phyloP scores from a whole-genome alignment of 257 asterid genomes.

The Primulina huaijiensis region DNA sequence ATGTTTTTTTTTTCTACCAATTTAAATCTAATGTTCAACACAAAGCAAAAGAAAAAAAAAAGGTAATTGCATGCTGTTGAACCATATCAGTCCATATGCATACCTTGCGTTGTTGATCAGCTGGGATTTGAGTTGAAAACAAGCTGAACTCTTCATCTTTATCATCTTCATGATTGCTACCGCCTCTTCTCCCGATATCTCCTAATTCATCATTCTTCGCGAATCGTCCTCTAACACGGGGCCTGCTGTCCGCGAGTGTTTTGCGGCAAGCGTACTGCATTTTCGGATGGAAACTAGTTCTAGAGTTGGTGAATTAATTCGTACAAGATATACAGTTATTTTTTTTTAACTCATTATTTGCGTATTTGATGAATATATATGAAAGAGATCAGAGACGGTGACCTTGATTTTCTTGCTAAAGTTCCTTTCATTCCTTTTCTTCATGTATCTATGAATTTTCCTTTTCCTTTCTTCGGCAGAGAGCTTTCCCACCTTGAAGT shows the following conservation, averaged over 20 bases:
- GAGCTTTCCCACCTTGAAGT: conserved; percentile 66
- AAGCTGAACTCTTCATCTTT: conserved; percentile 48
- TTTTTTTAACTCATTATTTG: conserved; percentile 66
- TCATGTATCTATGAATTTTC: conserved; percentile 76
- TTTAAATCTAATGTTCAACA: not conserved
- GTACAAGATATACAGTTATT: conserved; percentile 47
- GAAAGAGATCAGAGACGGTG: conserved; percentile 35
- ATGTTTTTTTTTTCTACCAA: too few relatives aligned
- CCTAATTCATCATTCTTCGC: conserved; percentile 75
- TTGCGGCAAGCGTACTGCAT: conserved; percentile 89
- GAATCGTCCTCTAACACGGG: conserved; percentile 86
- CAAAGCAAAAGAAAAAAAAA: too few relatives aligned
- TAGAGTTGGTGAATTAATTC: not conserved
- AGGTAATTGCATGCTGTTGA: not conserved
- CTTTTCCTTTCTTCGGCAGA: conserved; percentile 81
- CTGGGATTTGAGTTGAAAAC: conserved; percentile 31
- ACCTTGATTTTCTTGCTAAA: conserved; percentile 91
- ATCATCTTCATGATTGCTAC: conserved; percentile 59
- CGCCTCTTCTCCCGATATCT: conserved; percentile 38
- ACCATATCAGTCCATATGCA: not conserved
- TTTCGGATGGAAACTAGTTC: not conserved
- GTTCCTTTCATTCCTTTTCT: conserved; percentile 85
- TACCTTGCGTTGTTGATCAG: conserved; percentile 38
- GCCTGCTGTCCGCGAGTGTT: conserved; percentile 89
- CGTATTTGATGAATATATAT: conserved; percentile 35